Base-by-base conservation (phyloP, 2,329 filamentous ascomycete genomes). In the Colletotrichum cereale region DNA sequence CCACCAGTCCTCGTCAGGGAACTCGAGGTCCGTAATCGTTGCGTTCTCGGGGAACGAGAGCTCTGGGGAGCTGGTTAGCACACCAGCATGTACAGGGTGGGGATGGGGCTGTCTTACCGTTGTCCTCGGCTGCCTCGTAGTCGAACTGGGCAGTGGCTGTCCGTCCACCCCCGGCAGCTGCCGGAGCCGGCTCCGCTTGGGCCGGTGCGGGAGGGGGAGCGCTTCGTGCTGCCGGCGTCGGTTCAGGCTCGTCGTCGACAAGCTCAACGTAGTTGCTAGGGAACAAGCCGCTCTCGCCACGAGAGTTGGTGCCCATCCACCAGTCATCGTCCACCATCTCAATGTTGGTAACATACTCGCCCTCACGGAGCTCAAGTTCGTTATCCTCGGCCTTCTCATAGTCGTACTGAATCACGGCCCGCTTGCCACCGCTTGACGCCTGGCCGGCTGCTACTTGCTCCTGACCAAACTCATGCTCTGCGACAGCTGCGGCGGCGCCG, bases 1-100 rank as follows among this genome's bases (percentile, higher is more conserved):
- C 96, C 96, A 99, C 96, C 96, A 99, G 80, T 99, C 96, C 75
- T 98, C 96, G 77, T 98, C 96, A 2, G 96, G 96, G 82, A 98
- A 98, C 85, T 98, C 94, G 74, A 99, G 85, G 78, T 92, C 88
- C 36, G 89, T 92, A 76, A 99, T 92, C 74, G 86, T 94, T 48
- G 93, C 96, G 38, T 93, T 92, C 78, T 99, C 96, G 3, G 94
- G 94, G 85, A 99, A 99, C 80, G 92, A 95, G 74, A 90, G 78
- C 76, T 90, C 88, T 90, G 76, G 61, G 38, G 36, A 90, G 78
- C 8, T 26, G 10, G 34, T 74, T 52, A 72, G 67, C 38, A 31
- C 48, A 24, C 6, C 10, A 2, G 16, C 34, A 6, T 7, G 29
- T 12, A 8, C 24, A 26, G 1, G 8, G n/a, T 21, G 12, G 16